Conservation (phyloP, 805 yeast species). For the Maudiozyma turicensis region DNA sequence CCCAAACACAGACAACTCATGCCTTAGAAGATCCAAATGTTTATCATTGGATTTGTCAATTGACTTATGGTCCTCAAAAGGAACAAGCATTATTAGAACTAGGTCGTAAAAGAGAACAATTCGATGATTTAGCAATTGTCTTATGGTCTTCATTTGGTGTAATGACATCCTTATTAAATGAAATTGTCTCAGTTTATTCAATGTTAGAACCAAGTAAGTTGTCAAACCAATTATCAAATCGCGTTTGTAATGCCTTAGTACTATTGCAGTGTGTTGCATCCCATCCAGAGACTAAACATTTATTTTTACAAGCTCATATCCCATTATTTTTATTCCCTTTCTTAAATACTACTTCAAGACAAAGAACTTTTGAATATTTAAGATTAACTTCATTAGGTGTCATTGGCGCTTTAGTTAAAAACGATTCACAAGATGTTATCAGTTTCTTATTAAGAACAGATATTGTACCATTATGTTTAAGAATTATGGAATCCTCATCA, state of each 20-base stretch:
- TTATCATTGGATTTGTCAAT: constrained; percentile 80
- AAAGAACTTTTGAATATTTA: constrained; percentile 87
- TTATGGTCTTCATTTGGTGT: constrained; percentile 96
- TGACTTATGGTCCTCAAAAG: constrained; percentile 81
- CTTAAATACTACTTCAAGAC: constrained; percentile 82
- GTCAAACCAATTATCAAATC: constrained; percentile 76
- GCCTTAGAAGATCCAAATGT: constrained; percentile 72
- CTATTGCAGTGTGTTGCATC: constrained; percentile 94
- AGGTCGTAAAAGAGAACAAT: constrained; percentile 90
- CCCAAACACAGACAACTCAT: constrained; percentile 14
- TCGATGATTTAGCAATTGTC: constrained; percentile 85
- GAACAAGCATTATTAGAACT: constrained; percentile 88
- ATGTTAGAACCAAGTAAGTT: constrained; percentile 77
- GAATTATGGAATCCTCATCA: constrained; percentile 91
- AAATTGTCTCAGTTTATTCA: constrained; percentile 85
- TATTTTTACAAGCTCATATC: constrained; percentile 81
- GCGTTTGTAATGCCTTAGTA: constrained; percentile 94
- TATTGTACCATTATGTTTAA: constrained; percentile 86
- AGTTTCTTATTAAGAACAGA: constrained; percentile 89
- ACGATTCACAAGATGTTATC: constrained; percentile 91
- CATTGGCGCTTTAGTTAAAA: constrained; percentile 91
- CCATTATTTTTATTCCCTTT: constrained; percentile 92
- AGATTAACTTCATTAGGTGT: constrained; percentile 91
- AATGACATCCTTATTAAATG: constrained; percentile 84
- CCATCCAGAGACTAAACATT: constrained; percentile 78